Evolutionary conservation across 2,329 filamentous ascomycete species (phyloP), one percentile per base, ranked within the genome.

Genomic region (Aspergillus melleus): DNA sequence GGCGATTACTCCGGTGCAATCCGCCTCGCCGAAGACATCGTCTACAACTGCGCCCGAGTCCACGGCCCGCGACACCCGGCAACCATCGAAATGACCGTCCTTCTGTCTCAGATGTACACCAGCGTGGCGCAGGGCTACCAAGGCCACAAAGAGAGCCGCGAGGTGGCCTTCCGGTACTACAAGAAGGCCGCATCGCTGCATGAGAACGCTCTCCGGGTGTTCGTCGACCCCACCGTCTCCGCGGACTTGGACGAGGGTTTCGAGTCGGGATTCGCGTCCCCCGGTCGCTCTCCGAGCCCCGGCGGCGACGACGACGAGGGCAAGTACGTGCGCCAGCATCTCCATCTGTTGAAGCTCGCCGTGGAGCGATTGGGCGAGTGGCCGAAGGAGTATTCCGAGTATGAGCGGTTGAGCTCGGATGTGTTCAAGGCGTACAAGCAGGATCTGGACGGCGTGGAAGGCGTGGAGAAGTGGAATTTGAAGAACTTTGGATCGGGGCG

Each of bases 11-110:
- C 77, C 65, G 74, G 74, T 29, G 77, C 80, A n/a, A 67, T 81
- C 47, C 76, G 74, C 24, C 77, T 85, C 24, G 79, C 79, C 63
- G 82, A 84, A 68, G 80, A 83, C 64, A 83, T 85, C 39, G 78
- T 80, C 2, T 85, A 85, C 75, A 85, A 85, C 70, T 79, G 83
- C 66, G 78, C 79, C 14, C 80, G 82, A 19, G 81, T 81, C n/a
- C 80, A 82, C 64, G 82, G 83, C 2, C 72, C 77, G 6, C 74
- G 78, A 11, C 76, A 83, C 57, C 71, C 76, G 0, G 74, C 75
- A 52, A 83, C 82, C 1, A 68, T 83, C 50, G 79, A 83, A 64
- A 79, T 81, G 61, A 81, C 79, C 49, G 75, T 78, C 54, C 74
- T 84, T 6, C 76, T 84, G 3, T 80, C 81, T 0, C 74, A 82